Evolutionary conservation across 768 basidiomycete genomes (phyloP), one percentile per base, ranked within the genome.

Genomic region (Psilocybe azurescens): DNA sequence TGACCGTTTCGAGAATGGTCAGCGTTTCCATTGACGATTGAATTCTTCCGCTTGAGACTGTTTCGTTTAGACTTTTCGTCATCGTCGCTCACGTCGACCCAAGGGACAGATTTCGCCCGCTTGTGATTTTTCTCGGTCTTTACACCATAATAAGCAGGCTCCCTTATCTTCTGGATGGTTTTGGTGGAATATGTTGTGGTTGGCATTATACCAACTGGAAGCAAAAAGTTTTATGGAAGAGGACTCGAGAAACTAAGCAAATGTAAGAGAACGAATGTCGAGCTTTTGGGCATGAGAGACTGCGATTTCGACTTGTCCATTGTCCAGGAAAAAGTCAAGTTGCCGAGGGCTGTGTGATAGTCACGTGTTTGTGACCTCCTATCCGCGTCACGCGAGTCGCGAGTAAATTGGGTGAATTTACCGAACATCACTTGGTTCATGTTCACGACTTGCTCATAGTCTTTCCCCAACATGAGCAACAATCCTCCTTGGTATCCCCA

Each of bases 11-110:
- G 66, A 28, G 59, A 46, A 47, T 56, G 58, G 33, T 68, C 56
- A 57, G 63, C 24, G 47, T 70, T 64, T 24, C 74, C 72, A 52
- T 78, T 74, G 1, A 68, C 51, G 30, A 64, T 59, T 49, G 71
- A 68, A 9, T 68, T 67, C 53, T 74, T 74, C 16, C 72, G 68
- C 63, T 78, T 78, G 2, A 72, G 53, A 32, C 69, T 60, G 38
- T 69, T 69, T 48, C 68, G 73, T 68, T 67, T 73, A 56, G 46
- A 61, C 53, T 69, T 67, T 11, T 68, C 70, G 16, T 81, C 79
- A 29, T 79, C 77, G 71, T 80, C 80, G 68, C 70, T 73, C 41
- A 80, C 75, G 53, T 80, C 78, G 49, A 79, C 74, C 72, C 76
- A 81, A 30, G 77, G 72, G 8, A 72, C 70, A n/a, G 65, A 54